A percentile compares a stretch with the other conserved stretches of the same genome.
These are phyloP conservation scores for Aspergillus fumigatiaffinis DNA, from an alignment of 2,329 filamentous ascomycete species.

Conservation along the genomic window DNA sequence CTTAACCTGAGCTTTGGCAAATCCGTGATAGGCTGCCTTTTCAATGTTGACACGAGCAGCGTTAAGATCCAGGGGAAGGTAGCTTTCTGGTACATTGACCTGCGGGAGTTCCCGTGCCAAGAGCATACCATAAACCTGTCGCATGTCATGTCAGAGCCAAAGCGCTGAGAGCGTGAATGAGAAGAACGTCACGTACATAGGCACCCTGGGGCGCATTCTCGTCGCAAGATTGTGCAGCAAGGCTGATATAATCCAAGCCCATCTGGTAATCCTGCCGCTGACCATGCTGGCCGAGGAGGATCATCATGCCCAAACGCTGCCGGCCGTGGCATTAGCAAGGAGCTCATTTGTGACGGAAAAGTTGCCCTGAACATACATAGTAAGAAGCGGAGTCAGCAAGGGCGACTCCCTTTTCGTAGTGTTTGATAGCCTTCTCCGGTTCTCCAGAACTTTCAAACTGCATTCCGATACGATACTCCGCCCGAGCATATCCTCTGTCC, in stretches of 20 bases:
- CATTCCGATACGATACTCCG: conserved; percentile 97
- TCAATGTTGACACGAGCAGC: conserved; percentile 84
- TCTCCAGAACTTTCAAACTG: conserved; percentile 95
- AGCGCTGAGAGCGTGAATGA: neutral
- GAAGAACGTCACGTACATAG: conserved; percentile 51
- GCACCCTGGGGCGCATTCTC: conserved; percentile 96
- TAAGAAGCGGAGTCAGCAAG: conserved; percentile 83
- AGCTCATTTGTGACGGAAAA: neutral
- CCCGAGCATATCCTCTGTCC: conserved; percentile 77
- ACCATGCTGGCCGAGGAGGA: conserved; percentile 86
- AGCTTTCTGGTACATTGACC: conserved; percentile 70
- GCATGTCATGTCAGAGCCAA: conserved; percentile 6
- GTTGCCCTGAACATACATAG: conserved; percentile 45
- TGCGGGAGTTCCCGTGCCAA: conserved; percentile 88
- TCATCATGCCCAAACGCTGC: conserved; percentile 94
- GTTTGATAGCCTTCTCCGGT: conserved; percentile 80
- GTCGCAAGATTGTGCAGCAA: conserved; percentile 81
- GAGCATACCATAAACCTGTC: conserved; percentile 81
- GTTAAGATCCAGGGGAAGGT: conserved; percentile 67
- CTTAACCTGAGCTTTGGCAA: conserved; percentile 93
- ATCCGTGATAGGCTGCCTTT: conserved; percentile 92
- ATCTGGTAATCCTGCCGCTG: conserved; percentile 74
- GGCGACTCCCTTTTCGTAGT: conserved; percentile 79
- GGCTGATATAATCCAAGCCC: conserved; percentile 77
- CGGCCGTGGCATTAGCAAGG: conserved; percentile 21